A percentile compares a stretch with the other conserved stretches of the same genome.
Conservation (phyloP, 768 basidiomycete species). For the Russula foetens region DNA sequence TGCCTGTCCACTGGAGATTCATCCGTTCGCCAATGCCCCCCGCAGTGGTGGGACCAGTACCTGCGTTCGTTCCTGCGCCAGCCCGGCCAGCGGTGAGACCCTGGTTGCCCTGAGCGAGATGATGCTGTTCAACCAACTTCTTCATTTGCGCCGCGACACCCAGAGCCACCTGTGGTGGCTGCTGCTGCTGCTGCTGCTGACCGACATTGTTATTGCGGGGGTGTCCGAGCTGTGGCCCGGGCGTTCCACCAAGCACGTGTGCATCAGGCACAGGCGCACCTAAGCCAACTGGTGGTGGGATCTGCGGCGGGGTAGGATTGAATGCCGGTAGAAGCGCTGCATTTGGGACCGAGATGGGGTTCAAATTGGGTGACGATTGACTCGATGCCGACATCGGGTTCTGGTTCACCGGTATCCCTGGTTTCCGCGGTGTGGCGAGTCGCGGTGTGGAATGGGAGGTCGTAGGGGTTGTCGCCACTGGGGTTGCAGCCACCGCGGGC, state of each 20-base stretch:
- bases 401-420: not conserved
- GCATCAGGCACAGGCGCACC: not conserved
- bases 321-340: constrained; percentile 1
- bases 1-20: constrained; percentile 12
- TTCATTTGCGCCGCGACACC: constrained; percentile 15
- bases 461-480: not conserved
- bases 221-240: not conserved
- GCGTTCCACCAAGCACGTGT: not conserved
- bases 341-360: not conserved
- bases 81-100: not conserved
- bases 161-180: not conserved
- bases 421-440: not conserved
- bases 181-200: no score
- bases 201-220: not conserved
- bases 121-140: constrained; percentile 14
- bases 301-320: constrained; percentile 1
- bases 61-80: not conserved
- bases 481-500: not conserved
- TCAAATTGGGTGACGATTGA: not conserved
- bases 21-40: not conserved
- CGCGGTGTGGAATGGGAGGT: constrained; percentile 6
- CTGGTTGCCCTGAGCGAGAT: constrained; percentile 1
- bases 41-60: not conserved
- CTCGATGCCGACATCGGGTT: not conserved
- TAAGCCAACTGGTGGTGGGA: not conserved